Evolutionary conservation across 352 stramenopile species (phyloP).

Genomic region (Pythium phragmiticola): DNA sequence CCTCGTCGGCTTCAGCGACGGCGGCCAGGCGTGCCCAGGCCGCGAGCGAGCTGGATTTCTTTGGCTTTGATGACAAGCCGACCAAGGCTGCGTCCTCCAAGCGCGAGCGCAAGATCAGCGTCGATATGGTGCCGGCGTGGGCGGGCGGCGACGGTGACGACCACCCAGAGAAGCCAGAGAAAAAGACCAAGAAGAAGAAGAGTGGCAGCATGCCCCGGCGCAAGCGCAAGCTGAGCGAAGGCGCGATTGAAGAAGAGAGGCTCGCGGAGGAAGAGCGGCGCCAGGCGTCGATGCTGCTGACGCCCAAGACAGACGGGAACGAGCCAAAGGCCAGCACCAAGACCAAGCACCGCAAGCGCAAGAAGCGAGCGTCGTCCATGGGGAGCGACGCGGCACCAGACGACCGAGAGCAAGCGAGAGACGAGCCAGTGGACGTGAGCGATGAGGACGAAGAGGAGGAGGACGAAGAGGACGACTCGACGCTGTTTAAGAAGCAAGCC

Average conservation of each 20-base stretch:
- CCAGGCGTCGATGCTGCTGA: conserved; percentile 65
- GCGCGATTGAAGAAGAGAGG: conserved; percentile 66
- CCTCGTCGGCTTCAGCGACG: conserved; percentile 12
- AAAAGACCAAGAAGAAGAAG: conserved; percentile 42
- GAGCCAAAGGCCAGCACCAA: neutral
- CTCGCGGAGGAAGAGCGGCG: conserved; percentile 66
- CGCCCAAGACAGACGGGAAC: conserved; percentile 32
- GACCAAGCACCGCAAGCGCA: conserved; percentile 30
- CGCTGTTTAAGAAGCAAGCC: conserved; percentile 51
- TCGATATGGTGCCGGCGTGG: conserved; percentile 67
- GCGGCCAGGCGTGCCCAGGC: conserved; percentile 28
- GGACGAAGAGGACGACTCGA: conserved; percentile 3
- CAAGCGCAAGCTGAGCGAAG: conserved; percentile 84
- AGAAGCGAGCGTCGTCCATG: conserved; percentile 28
- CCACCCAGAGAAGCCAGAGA: neutral
- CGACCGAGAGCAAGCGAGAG: conserved; percentile 21
- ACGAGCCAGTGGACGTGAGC: conserved; percentile 27
- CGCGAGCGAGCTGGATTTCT: conserved; percentile 73
- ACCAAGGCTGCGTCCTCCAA: conserved; percentile 29
- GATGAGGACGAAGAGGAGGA: conserved; percentile 20
- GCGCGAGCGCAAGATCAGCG: conserved; percentile 62
- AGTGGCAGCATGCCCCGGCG: conserved; percentile 66
- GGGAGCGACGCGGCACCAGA: conserved; percentile 18
- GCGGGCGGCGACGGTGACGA: conserved; percentile 31
- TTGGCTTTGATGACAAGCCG: conserved; percentile 60